Evolutionary conservation across 768 basidiomycete genomes (phyloP).

Genomic region (Pilatotrama ljubarskyi): DNA sequence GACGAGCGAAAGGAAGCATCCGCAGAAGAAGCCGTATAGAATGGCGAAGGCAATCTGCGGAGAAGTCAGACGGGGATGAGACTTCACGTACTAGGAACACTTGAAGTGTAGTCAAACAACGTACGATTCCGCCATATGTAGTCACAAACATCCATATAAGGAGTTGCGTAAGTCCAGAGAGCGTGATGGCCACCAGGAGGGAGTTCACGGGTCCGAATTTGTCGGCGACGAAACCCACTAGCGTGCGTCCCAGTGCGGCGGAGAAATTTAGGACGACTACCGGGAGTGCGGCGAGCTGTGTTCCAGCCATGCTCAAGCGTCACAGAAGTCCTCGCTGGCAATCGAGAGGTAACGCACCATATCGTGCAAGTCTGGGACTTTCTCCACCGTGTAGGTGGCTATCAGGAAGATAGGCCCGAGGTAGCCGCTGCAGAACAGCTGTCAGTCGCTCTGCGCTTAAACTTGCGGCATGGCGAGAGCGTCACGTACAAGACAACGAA

Average conservation of each 20-base stretch:
- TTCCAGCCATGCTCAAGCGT: background rate
- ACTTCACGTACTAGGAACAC: too few relatives aligned
- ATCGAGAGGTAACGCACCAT: constrained; percentile 7
- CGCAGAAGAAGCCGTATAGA: constrained; percentile 37
- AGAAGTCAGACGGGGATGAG: background rate
- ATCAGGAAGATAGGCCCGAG: constrained; percentile 25
- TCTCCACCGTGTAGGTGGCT: constrained; percentile 17
- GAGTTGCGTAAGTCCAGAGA: constrained; percentile 25
- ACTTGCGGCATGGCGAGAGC: background rate
- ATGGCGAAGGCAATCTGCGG: constrained; percentile 32
- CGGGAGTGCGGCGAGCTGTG: constrained; percentile 18
- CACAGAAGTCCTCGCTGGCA: too few relatives aligned
- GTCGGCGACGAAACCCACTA: constrained; percentile 24
- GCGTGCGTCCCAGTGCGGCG: constrained; percentile 22
- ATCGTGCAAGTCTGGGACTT: constrained; percentile 9
- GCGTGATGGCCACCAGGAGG: constrained; percentile 18
- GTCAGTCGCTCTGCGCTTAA: background rate
- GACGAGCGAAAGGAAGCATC: constrained; percentile 36
- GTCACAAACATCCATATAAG: constrained; percentile 25
- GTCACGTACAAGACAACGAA: constrained; percentile 23
- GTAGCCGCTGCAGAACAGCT: constrained; percentile 18
- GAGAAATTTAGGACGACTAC: constrained; percentile 24
- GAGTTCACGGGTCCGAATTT: constrained; percentile 25
- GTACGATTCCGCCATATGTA: constrained; percentile 25
- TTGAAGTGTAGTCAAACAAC: background rate